phyloP scores from a whole-genome alignment of 345 rosid species.

The Melaleuca quinquenervia region DNA sequence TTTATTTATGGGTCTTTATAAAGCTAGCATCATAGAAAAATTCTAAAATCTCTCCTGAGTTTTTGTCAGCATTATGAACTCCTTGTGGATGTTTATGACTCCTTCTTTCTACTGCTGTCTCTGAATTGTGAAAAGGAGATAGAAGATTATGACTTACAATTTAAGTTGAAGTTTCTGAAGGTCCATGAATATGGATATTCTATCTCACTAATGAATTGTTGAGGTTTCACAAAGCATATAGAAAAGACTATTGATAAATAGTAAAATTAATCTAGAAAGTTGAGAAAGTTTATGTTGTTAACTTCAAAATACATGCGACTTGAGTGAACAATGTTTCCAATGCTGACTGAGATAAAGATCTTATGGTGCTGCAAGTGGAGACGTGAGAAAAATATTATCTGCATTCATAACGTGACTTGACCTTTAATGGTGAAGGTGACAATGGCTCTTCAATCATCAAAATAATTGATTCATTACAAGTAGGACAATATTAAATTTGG shows the following conservation, averaged over 20 bases:
- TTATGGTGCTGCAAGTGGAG: neutral
- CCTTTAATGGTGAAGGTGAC: neutral
- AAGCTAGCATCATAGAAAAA: neutral
- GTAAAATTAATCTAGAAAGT: neutral
- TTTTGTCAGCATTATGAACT: neutral
- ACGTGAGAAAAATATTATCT: neutral
- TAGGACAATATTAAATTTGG: neutral
- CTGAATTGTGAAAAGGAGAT: neutral
- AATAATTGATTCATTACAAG: neutral
- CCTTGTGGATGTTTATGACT: neutral
- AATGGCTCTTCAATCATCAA: neutral
- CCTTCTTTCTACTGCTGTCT: neutral
- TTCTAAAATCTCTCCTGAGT: neutral
- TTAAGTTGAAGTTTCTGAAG: neutral
- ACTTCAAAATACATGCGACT: neutral
- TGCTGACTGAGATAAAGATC: neutral
- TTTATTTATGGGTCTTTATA: too few species aligned
- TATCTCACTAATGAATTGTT: neutral
- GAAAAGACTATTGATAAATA: neutral
- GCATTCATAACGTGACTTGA: neutral
- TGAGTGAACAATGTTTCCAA: neutral
- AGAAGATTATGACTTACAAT: neutral
- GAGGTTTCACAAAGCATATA: neutral
- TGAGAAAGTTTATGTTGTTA: neutral
- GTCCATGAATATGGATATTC: neutral